phyloP scores from a whole-genome alignment of 2,329 filamentous ascomycete species.

The Epichloe glyceriae region DNA sequence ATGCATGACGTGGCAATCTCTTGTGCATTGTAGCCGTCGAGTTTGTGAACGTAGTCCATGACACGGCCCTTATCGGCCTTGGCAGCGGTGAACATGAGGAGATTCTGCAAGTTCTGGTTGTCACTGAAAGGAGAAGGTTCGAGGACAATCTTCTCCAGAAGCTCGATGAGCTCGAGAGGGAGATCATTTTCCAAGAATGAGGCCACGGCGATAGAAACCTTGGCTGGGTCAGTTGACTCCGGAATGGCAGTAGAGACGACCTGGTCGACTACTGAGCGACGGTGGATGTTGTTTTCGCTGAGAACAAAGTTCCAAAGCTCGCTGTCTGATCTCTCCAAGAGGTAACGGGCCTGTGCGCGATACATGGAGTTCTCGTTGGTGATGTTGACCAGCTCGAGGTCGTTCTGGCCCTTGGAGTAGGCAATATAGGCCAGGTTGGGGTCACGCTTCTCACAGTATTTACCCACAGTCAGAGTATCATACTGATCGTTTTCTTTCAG shows the following conservation, averaged over 20 bases:
- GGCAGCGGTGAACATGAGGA: constrained; percentile 89
- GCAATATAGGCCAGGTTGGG: constrained; percentile 91
- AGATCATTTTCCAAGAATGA: constrained; percentile 86
- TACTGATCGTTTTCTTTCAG: constrained; percentile 96
- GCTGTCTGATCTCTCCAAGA: constrained; percentile 75
- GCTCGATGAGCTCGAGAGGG: constrained; percentile 86
- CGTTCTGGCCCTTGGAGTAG: constrained; percentile 93
- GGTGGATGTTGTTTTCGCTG: constrained; percentile 89
- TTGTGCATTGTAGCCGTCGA: constrained; percentile 79
- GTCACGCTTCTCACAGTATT: constrained; percentile 98
- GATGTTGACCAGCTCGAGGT: constrained; percentile 91
- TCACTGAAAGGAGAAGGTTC: constrained; percentile 98
- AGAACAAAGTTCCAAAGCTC: constrained; percentile 95
- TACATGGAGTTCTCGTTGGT: constrained; percentile 99
- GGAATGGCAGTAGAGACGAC: constrained; percentile 92
- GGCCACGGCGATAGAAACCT: constrained; percentile 88
- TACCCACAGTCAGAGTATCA: constrained; percentile 81
- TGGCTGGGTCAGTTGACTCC: constrained; percentile 82
- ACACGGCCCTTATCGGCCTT: constrained; percentile 92
- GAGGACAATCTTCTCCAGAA: constrained; percentile 98
- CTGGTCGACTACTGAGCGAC: constrained; percentile 87
- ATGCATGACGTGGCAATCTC: constrained; percentile 91
- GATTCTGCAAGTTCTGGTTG: constrained; percentile 90
- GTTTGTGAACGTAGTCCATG: constrained; percentile 89
- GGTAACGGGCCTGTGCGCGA: constrained; percentile 89